Percentiles rank a stretch among this genome's conserved stretches.
These are phyloP conservation scores for Lodderomyces parapsilosis DNA, from an alignment of 1,139 yeast genomes.

Conservation along the genomic window DNA sequence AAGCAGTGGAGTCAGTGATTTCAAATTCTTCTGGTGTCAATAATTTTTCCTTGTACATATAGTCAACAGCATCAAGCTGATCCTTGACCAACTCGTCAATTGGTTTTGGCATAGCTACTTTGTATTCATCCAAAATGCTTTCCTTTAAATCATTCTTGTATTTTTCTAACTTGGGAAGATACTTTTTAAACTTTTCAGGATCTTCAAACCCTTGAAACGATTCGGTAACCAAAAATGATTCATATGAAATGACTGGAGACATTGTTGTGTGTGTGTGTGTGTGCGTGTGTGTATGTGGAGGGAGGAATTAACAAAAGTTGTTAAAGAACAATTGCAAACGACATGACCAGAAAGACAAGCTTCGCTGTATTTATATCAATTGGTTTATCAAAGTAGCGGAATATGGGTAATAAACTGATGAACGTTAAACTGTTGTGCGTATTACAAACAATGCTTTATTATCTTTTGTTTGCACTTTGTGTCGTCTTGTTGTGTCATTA, in stretches of 20 bases:
- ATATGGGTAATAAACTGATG: too few relatives aligned
- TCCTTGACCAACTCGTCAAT: slow-evolving; percentile 37
- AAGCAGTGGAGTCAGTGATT: slow-evolving; percentile 48
- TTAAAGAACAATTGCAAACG: too few relatives aligned
- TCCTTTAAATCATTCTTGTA: slow-evolving; percentile 44
- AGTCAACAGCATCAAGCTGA: slow-evolving; percentile 48
- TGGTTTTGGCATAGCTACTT: slow-evolving; percentile 40
- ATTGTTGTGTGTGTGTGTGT: not conserved
- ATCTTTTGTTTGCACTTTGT: too few relatives aligned
- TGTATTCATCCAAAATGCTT: slow-evolving; percentile 41
- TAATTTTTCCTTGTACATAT: slow-evolving; percentile 39
- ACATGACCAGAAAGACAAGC: too few relatives aligned
- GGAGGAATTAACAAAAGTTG: too few relatives aligned
- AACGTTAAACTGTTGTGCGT: too few relatives aligned
- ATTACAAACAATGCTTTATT: too few relatives aligned
- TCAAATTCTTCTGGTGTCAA: slow-evolving; percentile 44
- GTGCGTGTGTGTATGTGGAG: too few relatives aligned
- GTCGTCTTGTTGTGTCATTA: too few relatives aligned
- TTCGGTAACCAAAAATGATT: slow-evolving; percentile 32
- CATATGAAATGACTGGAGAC: slow-evolving; percentile 5
- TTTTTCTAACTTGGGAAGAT: slow-evolving; percentile 52
- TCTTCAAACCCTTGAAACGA: slow-evolving; percentile 37
- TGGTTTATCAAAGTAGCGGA: too few relatives aligned
- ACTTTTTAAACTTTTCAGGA: slow-evolving; percentile 28
- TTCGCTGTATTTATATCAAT: too few relatives aligned